Evolutionary conservation across 805 yeast species (phyloP).

Genomic region (Wickerhamiella cacticola): DNA sequence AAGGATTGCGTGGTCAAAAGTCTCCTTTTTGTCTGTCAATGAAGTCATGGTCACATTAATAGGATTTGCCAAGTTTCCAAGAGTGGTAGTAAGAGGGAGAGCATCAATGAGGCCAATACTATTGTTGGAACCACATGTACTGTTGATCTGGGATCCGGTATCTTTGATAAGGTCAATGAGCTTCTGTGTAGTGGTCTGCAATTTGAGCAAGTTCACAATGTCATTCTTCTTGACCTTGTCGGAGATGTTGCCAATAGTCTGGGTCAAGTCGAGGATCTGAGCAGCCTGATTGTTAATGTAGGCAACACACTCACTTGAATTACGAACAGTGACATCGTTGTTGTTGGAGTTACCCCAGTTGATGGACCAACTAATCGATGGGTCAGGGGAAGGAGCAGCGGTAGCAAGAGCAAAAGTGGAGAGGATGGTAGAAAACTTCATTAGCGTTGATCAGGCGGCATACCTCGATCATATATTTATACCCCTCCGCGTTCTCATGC

Average conservation of each 20-base stretch:
- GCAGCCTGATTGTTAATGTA: constrained; percentile 2
- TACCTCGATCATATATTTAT: neutral
- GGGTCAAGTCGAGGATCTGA: constrained; percentile 5
- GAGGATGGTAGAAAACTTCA: neutral
- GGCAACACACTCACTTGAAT: constrained; percentile 4
- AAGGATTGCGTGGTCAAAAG: constrained; percentile 23
- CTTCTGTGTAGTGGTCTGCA: constrained; percentile 1
- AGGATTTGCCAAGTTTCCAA: constrained; percentile 1
- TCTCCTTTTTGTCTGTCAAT: constrained; percentile 9
- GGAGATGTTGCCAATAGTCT: neutral
- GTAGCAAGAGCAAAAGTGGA: neutral
- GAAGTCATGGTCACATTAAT: constrained; percentile 9
- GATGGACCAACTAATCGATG: neutral
- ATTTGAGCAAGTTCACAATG: neutral
- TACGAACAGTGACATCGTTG: neutral
- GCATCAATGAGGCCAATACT: constrained; percentile 1
- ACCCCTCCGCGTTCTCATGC: neutral
- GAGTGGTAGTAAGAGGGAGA: constrained; percentile 1
- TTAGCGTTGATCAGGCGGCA: neutral
- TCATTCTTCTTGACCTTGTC: neutral
- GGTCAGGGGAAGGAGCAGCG: neutral
- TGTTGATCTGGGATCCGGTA: constrained; percentile 4
- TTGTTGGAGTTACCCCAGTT: neutral
- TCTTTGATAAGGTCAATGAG: constrained; percentile 2
- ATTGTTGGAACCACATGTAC: constrained; percentile 5